These are phyloP conservation scores for Protomyces pachydermus DNA, from an alignment of 1,139 yeast genomes.

Conservation along the genomic window DNA sequence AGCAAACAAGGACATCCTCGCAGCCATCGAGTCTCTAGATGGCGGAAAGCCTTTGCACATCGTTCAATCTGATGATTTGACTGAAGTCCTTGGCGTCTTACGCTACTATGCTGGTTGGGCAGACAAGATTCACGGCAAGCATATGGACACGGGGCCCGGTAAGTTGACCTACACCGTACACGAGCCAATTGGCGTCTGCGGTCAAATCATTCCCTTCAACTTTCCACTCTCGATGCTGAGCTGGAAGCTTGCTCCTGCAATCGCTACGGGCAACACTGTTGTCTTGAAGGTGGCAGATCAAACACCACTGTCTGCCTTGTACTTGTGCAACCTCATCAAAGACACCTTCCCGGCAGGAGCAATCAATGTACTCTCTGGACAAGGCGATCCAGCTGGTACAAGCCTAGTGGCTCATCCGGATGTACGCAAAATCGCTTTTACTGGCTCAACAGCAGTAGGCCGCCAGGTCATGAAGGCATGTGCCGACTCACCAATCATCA, in stretches of 20 bases:
- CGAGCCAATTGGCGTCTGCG: slow-evolving; percentile 79
- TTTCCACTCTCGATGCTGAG: slow-evolving; percentile 94
- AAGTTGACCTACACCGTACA: slow-evolving; percentile 72
- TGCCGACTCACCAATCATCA: slow-evolving; percentile 49
- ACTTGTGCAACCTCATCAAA: slow-evolving; percentile 64
- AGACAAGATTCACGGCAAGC: slow-evolving; percentile 68
- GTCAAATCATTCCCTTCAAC: slow-evolving; percentile 87
- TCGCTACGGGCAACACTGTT: slow-evolving; percentile 89
- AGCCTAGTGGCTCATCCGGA: slow-evolving; percentile 62
- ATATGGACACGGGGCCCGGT: slow-evolving; percentile 57
- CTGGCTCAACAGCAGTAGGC: slow-evolving; percentile 85
- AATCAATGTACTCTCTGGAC: slow-evolving; percentile 62
- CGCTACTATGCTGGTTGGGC: slow-evolving; percentile 77
- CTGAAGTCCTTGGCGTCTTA: slow-evolving; percentile 55
- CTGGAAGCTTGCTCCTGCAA: slow-evolving; percentile 81
- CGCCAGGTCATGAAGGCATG: slow-evolving; percentile 70
- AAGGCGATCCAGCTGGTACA: slow-evolving; percentile 54
- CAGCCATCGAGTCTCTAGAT: slow-evolving; percentile 59
- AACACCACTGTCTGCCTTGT: slow-evolving; percentile 82
- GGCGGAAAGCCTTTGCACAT: slow-evolving; percentile 57
- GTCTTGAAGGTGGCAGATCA: slow-evolving; percentile 86
- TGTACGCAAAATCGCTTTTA: slow-evolving; percentile 73
- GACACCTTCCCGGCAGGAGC: slow-evolving; percentile 86
- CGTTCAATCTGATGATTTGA: slow-evolving; percentile 62
- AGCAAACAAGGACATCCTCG: slow-evolving; percentile 48